A percentile compares a stretch with the other conserved stretches of the same genome.
These are phyloP conservation scores for Brassica rapa DNA, from an alignment of 345 rosid genomes.

Conservation along the genomic window DNA sequence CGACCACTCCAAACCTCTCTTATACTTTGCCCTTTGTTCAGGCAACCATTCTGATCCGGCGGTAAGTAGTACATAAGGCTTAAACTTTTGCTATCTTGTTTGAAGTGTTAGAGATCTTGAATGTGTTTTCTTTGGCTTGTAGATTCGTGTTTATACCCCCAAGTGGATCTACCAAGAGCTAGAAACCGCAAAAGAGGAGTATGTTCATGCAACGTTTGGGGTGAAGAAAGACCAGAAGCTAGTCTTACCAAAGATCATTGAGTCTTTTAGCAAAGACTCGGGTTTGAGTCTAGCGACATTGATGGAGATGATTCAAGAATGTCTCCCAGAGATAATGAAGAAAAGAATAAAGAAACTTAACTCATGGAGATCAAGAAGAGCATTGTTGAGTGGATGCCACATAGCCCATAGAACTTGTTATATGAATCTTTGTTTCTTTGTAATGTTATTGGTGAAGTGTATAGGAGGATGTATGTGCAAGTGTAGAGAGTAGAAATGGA, in stretches of 20 bases:
- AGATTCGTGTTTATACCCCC: conserved; percentile 80
- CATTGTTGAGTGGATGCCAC: conserved; percentile 38
- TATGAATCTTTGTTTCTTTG: conserved; percentile 8
- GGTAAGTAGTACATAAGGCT: conserved; percentile 47
- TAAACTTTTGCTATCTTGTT: neutral
- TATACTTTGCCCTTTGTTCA: conserved; percentile 78
- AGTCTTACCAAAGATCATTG: conserved; percentile 75
- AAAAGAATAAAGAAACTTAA: conserved; percentile 56
- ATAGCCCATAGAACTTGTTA: too few relatives aligned
- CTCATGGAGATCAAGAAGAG: conserved; percentile 59
- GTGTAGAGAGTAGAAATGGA: conserved; percentile 26
- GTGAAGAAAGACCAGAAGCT: conserved; percentile 72
- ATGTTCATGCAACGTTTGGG: conserved; percentile 73
- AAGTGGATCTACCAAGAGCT: conserved; percentile 77
- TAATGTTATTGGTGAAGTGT: conserved; percentile 16
- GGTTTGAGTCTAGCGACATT: conserved; percentile 55
- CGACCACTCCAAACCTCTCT: conserved; percentile 70
- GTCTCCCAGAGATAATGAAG: conserved; percentile 56
- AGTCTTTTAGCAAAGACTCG: conserved; percentile 71
- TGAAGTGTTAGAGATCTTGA: neutral
- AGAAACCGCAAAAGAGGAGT: conserved; percentile 81
- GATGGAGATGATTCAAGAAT: conserved; percentile 70
- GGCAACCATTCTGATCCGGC: conserved; percentile 98
- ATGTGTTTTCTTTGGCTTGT: conserved; percentile 11
- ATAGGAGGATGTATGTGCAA: conserved; percentile 13